Conservation (phyloP, 1,139 yeast species). For the Suhomyces guaymorum region DNA sequence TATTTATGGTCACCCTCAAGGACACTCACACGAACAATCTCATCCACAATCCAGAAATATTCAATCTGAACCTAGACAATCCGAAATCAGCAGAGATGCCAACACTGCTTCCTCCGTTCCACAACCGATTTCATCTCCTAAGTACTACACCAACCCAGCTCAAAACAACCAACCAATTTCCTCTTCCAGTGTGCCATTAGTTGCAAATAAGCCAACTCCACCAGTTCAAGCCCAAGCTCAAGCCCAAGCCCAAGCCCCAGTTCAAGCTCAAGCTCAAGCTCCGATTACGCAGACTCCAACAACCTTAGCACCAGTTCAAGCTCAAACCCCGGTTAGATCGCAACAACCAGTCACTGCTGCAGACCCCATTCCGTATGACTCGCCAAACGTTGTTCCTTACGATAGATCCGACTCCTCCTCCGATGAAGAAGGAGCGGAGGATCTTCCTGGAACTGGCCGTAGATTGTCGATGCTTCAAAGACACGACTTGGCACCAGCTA, state of each 20-base stretch:
- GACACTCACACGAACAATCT: not conserved
- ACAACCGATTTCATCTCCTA: slow-evolving; percentile 14
- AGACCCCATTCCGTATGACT: no score
- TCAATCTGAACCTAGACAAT: slow-evolving; percentile 5
- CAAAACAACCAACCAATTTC: not conserved
- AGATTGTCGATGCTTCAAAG: slow-evolving; percentile 36
- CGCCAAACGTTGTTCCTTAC: slow-evolving; percentile 27
- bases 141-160: slow-evolving; percentile 15
- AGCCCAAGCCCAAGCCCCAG: not conserved
- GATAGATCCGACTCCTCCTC: slow-evolving; percentile 23
- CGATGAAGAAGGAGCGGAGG: slow-evolving; percentile 27
- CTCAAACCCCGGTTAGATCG: slow-evolving; percentile 4
- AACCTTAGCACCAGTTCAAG: not conserved
- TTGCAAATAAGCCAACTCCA: slow-evolving; percentile 5
- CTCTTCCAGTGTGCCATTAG: slow-evolving; percentile 4
- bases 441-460: slow-evolving; percentile 20
- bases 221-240: slow-evolving; percentile 2
- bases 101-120: slow-evolving; percentile 3
- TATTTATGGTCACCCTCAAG: slow-evolving; percentile 2
- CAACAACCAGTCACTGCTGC: no score
- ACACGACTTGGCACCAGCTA: slow-evolving; percentile 29
- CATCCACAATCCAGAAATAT: slow-evolving; percentile 3
- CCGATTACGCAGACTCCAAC: no score
- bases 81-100: slow-evolving; percentile 1
- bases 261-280: not conserved